Percentiles rank a stretch among this genome's conserved stretches.
These are phyloP conservation scores for Rhododendron henanense DNA, from an alignment of 148 eudicot species.

Conservation along the genomic window DNA sequence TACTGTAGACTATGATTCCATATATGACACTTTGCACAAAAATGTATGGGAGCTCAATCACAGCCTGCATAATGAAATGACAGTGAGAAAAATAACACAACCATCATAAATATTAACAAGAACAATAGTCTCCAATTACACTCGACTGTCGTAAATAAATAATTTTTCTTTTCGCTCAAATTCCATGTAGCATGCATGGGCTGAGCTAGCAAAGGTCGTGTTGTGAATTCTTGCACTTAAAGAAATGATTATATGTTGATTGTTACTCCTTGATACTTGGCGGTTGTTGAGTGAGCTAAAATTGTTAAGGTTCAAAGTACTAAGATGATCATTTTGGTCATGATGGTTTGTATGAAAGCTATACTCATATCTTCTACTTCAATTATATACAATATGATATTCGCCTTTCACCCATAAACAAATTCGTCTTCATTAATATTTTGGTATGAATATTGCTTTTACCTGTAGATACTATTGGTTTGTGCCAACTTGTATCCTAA, in stretches of 20 bases:
- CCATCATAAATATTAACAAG: neutral
- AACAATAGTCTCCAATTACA: neutral
- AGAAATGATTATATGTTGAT: neutral
- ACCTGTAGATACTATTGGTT: neutral
- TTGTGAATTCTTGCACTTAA: neutral
- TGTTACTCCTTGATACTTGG: neutral
- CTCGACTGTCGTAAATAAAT: neutral
- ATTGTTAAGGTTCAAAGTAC: no score
- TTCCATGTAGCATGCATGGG: neutral
- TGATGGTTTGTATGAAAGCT: neutral
- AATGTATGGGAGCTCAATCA: conserved; percentile 63
- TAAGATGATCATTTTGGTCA: neutral
- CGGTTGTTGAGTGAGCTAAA: no score
- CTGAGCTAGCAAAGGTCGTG: neutral
- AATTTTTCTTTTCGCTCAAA: neutral
- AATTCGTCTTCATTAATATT: neutral
- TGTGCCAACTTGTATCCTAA: neutral
- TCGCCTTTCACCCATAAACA: neutral
- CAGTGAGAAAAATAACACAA: neutral
- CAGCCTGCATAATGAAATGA: conserved; percentile 30
- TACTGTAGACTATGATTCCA: conserved; percentile 48
- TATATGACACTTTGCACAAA: conserved; percentile 45
- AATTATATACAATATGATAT: no score
- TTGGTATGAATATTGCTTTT: neutral
- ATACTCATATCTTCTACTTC: neutral